Base-by-base conservation (phyloP, 495 filamentous ascomycete species). In the Lasiosphaeris hirsuta region DNA sequence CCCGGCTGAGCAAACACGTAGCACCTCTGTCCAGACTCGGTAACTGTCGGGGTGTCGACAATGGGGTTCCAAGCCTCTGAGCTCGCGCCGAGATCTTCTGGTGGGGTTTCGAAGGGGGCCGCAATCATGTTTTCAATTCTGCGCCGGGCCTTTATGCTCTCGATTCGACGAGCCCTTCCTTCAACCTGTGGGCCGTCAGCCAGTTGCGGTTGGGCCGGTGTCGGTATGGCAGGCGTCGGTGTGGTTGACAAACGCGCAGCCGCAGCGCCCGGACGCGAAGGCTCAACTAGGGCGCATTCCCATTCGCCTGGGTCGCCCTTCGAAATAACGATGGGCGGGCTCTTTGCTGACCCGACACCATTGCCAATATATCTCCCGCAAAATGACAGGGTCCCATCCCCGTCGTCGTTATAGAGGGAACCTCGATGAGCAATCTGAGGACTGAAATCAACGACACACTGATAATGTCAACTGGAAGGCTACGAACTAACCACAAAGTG, bases 361-460 rank as follows among this genome's bases (percentile, higher is more conserved):
- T 43, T 11, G 4, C 9, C 42, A n/a, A n/a, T n/a, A 15, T 58
- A 61, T 4, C n/a, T 51, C 15, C 54, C 57, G 5, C 63, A 30
- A 11, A 63, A 17, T 13, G 70, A 64, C 7, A 75, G 45, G 0
- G 71, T 76, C 0, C 73, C 72, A n/a, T 74, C 70, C 38, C 58
- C 38, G 34, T 75, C 71, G 41, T 76, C 72, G 38, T 75, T 69
- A 3, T 73, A 50, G 11, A 62, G 7, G 5, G 17, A 14, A 1
- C 55, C 54, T n/a, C 55, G 59, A 44, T 76, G 73, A 3, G 15
- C 10, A 3, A n/a, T 13, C 67, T 66, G 30, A 38, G 15, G 10
- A n/a, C n/a, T 6, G 35, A 40, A 40, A 54, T 45, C 35, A 40
- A 37, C 23, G 7, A 18, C 8, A 36, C 7, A 30, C 23, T 4